phyloP scores from a whole-genome alignment of 2,329 filamentous ascomycete species.

The Hypoxylon sp. region DNA sequence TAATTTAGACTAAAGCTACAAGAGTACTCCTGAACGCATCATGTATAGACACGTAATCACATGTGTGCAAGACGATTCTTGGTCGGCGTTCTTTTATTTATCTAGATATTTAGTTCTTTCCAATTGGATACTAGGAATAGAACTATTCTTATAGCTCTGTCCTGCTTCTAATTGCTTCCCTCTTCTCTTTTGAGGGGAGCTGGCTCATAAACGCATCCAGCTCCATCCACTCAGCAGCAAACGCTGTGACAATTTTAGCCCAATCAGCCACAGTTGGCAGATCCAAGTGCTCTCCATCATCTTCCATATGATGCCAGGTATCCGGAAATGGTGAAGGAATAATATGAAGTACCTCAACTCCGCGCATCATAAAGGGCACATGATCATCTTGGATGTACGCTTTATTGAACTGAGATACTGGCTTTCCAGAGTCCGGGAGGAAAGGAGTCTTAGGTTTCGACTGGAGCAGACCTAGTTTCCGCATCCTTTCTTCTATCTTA shows the following conservation, averaged over 20 bases:
- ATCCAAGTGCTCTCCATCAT: slow-evolving; percentile 89
- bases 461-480: slow-evolving; percentile 71
- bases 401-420: slow-evolving; percentile 61
- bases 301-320: slow-evolving; percentile 89
- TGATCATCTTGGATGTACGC: slow-evolving; percentile 86
- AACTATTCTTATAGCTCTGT: slow-evolving; percentile 28
- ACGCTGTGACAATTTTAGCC: slow-evolving; percentile 86
- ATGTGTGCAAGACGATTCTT: background rate
- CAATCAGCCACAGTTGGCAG: slow-evolving; percentile 86
- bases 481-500: slow-evolving; percentile 79
- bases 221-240: slow-evolving; percentile 94
- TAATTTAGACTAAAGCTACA: no score
- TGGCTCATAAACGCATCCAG: slow-evolving; percentile 60
- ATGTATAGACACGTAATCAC: background rate
- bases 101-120: background rate
- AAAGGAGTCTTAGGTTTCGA: slow-evolving; percentile 68
- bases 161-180: slow-evolving; percentile 39
- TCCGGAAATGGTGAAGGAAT: slow-evolving; percentile 86
- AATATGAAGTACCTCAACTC: slow-evolving; percentile 89
- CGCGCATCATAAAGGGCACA: slow-evolving; percentile 87
- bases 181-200: slow-evolving; percentile 29
- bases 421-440: slow-evolving; percentile 74
- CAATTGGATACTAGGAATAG: background rate
- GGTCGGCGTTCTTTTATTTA: background rate
- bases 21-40: no score